phyloP scores from a whole-genome alignment of 176 grass and related monocot species.

The Aegilops umbellulata region DNA sequence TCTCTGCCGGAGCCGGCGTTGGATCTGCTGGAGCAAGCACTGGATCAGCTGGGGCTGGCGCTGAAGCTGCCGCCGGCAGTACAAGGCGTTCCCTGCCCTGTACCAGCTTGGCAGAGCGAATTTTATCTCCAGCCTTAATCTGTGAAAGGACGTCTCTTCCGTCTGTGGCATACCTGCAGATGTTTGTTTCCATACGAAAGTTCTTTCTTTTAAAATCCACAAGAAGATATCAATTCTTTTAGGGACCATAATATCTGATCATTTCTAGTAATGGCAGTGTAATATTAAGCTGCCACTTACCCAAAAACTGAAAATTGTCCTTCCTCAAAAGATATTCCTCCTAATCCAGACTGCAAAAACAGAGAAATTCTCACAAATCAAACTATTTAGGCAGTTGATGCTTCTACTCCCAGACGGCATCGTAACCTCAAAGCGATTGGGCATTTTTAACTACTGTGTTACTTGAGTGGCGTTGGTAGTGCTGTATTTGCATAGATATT shows the following conservation, averaged over 20 bases:
- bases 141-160: conserved; percentile 82
- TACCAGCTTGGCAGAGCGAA: conserved; percentile 78
- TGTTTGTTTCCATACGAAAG: not conserved
- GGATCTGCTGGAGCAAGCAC: not conserved
- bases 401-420: not conserved
- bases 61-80: conserved; percentile 34
- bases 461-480: not conserved
- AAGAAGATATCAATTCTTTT: not conserved
- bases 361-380: not conserved
- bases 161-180: conserved; percentile 67
- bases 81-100: conserved; percentile 79
- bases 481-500: not conserved
- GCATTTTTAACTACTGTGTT: not conserved
- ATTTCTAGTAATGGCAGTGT: conserved; percentile 6
- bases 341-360: conserved; percentile 71
- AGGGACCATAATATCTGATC: not conserved
- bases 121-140: conserved; percentile 86
- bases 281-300: conserved; percentile 34
- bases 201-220: not conserved
- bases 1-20: conserved; percentile 30
- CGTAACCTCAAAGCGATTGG: not conserved
- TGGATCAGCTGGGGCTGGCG: conserved; percentile 35
- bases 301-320: conserved; percentile 97
- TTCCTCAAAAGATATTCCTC: conserved; percentile 97
- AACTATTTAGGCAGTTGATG: not conserved